Conservation (phyloP, 345 rosid genomes). For the Arabis alpina region DNA sequence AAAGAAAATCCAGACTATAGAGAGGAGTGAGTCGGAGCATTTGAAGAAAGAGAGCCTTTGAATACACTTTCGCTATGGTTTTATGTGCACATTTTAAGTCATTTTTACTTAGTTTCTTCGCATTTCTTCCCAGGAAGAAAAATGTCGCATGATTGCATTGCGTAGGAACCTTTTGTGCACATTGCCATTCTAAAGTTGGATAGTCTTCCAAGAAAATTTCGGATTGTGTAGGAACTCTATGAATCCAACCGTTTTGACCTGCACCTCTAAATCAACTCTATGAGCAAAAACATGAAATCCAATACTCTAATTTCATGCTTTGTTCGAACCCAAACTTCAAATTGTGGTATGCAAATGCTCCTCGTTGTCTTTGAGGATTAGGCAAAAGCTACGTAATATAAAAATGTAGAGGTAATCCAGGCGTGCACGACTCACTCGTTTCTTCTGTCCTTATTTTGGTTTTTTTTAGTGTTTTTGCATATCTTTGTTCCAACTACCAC, state of each 20-base stretch:
- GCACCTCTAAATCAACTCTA: neutral
- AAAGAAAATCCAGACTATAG: slow-evolving; percentile 80
- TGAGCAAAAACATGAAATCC: no score
- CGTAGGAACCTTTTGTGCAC: slow-evolving; percentile 19
- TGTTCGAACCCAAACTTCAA: no score
- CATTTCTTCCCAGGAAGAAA: slow-evolving; percentile 1
- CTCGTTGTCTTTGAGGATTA: slow-evolving; percentile 13
- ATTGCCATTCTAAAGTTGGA: slow-evolving; percentile 21
- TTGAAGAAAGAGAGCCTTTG: slow-evolving; percentile 8
- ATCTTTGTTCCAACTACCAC: slow-evolving; percentile 21
- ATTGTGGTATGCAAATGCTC: slow-evolving; percentile 17
- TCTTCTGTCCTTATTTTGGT: neutral
- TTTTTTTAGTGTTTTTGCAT: neutral
- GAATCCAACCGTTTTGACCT: neutral
- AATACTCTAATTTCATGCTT: no score
- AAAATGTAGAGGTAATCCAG: slow-evolving; percentile 18
- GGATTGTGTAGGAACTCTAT: no score
- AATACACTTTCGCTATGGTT: slow-evolving; percentile 13
- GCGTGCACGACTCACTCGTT: slow-evolving; percentile 43
- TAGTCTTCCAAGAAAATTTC: neutral
- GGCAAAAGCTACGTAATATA: slow-evolving; percentile 12
- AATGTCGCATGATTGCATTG: no score
- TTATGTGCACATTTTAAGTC: slow-evolving; percentile 16
- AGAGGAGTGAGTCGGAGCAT: slow-evolving; percentile 52
- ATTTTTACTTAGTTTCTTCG: slow-evolving; percentile 11